Evolutionary conservation across 169 alveolate species (phyloP).

Genomic region (Plasmodium gallinaceum): DNA sequence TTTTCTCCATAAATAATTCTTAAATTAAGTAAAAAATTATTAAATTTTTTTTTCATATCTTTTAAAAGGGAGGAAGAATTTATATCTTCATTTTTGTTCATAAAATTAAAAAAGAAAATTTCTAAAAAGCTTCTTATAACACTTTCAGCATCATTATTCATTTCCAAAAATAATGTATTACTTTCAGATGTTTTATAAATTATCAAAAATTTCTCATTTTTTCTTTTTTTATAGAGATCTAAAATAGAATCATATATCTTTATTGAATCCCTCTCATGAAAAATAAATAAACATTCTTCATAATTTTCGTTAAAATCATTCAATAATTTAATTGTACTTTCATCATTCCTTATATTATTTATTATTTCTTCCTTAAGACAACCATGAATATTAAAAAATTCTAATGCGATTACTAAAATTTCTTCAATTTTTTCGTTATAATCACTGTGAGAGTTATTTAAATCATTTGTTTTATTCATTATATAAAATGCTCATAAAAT

Average conservation of each 20-base stretch:
- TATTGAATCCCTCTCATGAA: slow-evolving; percentile 46
- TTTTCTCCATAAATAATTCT: slow-evolving; percentile 53
- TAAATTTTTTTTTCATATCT: slow-evolving; percentile 73
- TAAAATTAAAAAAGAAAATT: slow-evolving; percentile 60
- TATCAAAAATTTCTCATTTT: slow-evolving; percentile 55
- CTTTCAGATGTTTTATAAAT: slow-evolving; percentile 46
- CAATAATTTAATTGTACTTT: slow-evolving; percentile 19
- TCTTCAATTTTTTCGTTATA: slow-evolving; percentile 39
- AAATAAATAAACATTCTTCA: slow-evolving; percentile 57
- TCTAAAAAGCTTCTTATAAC: slow-evolving; percentile 59
- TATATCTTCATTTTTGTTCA: slow-evolving; percentile 71
- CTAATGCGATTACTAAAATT: slow-evolving; percentile 17
- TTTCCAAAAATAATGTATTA: slow-evolving; percentile 37
- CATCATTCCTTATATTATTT: slow-evolving; percentile 39
- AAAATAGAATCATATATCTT: slow-evolving; percentile 38
- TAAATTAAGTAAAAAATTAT: slow-evolving; percentile 70
- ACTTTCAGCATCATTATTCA: slow-evolving; percentile 76
- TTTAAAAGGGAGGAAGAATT: slow-evolving; percentile 55
- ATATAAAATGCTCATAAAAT: background rate
- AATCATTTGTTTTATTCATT: slow-evolving; percentile 30
- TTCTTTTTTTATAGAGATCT: slow-evolving; percentile 43
- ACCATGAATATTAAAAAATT: slow-evolving; percentile 37
- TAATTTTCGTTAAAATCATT: slow-evolving; percentile 8
- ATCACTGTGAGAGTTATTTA: slow-evolving; percentile 1
- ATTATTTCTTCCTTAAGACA: slow-evolving; percentile 32